Conservation (phyloP, 2,329 filamentous ascomycete genomes). For the Neofusicoccum parvum region DNA sequence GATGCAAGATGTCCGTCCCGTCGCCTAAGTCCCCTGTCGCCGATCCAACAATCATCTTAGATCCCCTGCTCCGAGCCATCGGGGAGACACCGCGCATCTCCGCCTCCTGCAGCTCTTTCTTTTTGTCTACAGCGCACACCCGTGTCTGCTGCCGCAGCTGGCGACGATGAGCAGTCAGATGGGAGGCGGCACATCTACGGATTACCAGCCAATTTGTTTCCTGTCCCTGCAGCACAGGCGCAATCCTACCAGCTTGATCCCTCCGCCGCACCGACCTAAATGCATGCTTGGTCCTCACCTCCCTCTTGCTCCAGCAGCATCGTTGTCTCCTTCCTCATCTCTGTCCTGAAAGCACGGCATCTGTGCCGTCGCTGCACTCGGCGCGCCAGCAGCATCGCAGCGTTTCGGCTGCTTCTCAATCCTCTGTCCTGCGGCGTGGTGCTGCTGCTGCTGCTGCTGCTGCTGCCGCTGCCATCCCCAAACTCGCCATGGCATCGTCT, state of each 20-base stretch:
- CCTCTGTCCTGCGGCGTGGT: background rate
- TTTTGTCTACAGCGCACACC: no score
- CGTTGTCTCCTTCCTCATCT: background rate
- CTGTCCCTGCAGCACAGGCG: background rate
- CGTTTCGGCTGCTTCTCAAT: background rate
- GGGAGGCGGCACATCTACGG: background rate
- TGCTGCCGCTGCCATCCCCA: background rate
- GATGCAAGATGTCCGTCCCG: background rate
- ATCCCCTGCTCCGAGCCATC: no score
- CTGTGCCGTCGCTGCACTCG: background rate
- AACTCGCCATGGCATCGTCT: background rate
- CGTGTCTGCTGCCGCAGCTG: background rate
- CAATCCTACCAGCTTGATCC: background rate
- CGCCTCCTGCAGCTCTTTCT: no score
- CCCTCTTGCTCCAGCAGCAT: background rate
- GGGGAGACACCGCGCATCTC: no score
- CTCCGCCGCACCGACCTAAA: conserved; percentile 4
- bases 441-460: background rate
- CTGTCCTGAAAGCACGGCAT: background rate
- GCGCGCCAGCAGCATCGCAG: background rate
- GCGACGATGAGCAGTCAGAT: background rate
- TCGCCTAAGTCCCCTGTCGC: no score
- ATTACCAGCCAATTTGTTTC: background rate
- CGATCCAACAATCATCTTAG: no score
- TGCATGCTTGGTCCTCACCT: background rate